Evolutionary conservation across 2,329 filamentous ascomycete species (phyloP), one percentile per base, ranked within the genome.

Genomic region (Phyllachora maydis): DNA sequence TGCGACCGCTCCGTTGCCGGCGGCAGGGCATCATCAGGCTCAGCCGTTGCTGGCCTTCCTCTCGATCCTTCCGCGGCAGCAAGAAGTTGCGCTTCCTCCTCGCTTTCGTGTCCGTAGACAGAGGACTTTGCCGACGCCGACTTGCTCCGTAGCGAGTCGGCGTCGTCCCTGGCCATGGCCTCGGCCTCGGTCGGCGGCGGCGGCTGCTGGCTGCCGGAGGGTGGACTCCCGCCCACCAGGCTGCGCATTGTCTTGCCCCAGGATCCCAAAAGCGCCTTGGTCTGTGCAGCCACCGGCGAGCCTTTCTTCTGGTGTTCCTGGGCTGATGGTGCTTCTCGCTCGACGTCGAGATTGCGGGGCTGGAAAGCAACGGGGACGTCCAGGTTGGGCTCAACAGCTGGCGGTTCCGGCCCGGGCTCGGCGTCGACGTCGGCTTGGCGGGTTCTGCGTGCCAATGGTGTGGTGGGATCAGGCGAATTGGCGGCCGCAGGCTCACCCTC

Each of bases 211-310:
- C 14, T 10, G 7, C 18, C 15, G 18, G 18, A 8, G 18, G 15
- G 13, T 7, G 19, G 20, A 4, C 21, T 16, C 6, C 21, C 21
- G 11, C 10, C 15, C 12, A 26, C 24, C 7, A 26, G 15, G 12
- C 20, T 19, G 6, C 6, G 4, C 15, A 26, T 26, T 14, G 24
- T 23, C 12, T 9, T 13, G 4, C 24, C 20, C 16, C 16, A 26
- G 10, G 24, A 26, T 5, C 21, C 24, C 6, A 26, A 15, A 18
- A 18, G 16, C 16, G 16, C 8, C 12, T 14, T 14, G 8, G 4
- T 22, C 20, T 22, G 12, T 5, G 20, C 20, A n/a, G 14, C 20
- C 6, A 22, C 5, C 20, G 8, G 12, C 12, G 12, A 14, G 20
- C 12, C 15, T 14, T 22, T 22, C 20, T 20, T 20, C 11, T 20